Evolutionary conservation across 129 eudicot genomes (phyloP), one percentile per base, ranked within the genome.

Genomic region (Centaurea solstitialis): DNA sequence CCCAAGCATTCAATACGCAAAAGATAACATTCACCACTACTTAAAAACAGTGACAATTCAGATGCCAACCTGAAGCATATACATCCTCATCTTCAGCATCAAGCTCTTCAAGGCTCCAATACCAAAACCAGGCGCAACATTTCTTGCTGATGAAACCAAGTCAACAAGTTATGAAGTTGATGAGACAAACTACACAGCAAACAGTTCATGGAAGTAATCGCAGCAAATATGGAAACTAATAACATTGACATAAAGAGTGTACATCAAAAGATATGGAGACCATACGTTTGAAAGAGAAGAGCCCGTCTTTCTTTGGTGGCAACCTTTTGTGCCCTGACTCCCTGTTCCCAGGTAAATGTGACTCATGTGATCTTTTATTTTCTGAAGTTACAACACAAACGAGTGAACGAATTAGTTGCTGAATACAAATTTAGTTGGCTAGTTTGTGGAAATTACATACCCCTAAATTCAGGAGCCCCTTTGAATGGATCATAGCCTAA

Each of bases 71-170:
- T 68, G 94, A 76, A 4, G 90, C 88, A 70, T 95, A 95, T 3
- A 95, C 94, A 87, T 95, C 99, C 84, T 87, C 97, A 82, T 95
- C 99, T 88, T 95, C 99, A 70, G 80, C 92, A 87, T 91, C 99
- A 82, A 91, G 90, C 81, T 95, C 99, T 88, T 95, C 99, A 75
- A 95, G 94, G 99, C 99, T 59, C 99, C 99, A 79, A 93, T 91
- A 57, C 99, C 99, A 84, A 95, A 95, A 78, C 99, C 99, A 83
- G 98, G 98, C 73, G 90, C 98, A 86, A 89, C 80, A 80, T 89
- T 95, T 88, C 88, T 94, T 87, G 99, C 90, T 92, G 87, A 67
- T 72, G 78, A 81, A 81, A 79, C 69, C 59, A 74, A 81, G 45
- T 45, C 68, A 80, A 76, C 53, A 75, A 66, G 75, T 82, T 78